phyloP scores from a whole-genome alignment of 352 stramenopile genomes.

The Globisporangium carolinianum region DNA sequence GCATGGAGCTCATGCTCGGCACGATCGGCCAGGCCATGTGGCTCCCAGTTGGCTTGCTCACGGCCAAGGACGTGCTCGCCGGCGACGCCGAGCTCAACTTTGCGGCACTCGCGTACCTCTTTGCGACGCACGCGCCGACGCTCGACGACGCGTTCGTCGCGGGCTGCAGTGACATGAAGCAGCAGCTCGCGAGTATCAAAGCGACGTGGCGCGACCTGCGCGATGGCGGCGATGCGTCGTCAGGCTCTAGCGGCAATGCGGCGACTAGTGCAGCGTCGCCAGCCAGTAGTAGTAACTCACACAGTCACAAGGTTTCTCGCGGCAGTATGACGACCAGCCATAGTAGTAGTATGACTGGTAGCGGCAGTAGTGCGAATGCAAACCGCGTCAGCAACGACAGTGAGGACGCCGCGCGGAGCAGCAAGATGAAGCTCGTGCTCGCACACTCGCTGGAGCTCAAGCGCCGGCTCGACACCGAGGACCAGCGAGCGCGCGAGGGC shows the following conservation, averaged over 20 bases:
- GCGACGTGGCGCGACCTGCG: slow-evolving; percentile 57
- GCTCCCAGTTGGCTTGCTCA: slow-evolving; percentile 50
- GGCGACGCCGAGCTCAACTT: slow-evolving; percentile 78
- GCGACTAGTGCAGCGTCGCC: too few species aligned
- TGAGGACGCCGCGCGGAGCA: slow-evolving; percentile 28
- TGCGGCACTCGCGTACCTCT: slow-evolving; percentile 59
- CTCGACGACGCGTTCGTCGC: slow-evolving; percentile 42
- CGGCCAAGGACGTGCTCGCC: slow-evolving; percentile 58
- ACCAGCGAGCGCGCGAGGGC: slow-evolving; percentile 49
- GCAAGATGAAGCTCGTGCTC: slow-evolving; percentile 63
- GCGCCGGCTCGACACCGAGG: slow-evolving; percentile 46
- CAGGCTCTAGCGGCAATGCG: neutral
- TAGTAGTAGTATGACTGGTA: slow-evolving; percentile 1
- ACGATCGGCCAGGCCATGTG: slow-evolving; percentile 69
- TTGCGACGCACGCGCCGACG: slow-evolving; percentile 51
- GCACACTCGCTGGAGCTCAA: slow-evolving; percentile 74
- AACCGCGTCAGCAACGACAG: neutral
- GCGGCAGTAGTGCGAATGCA: neutral
- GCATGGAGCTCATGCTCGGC: slow-evolving; percentile 62
- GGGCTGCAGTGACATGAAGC: slow-evolving; percentile 42
- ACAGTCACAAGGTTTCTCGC: too few species aligned
- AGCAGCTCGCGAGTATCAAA: slow-evolving; percentile 46
- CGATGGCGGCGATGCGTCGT: slow-evolving; percentile 11
- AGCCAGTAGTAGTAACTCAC: too few species aligned
- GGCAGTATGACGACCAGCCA: too few species aligned